phyloP scores from a whole-genome alignment of 164 flowering plant genomes.

The Annona squamosa region DNA sequence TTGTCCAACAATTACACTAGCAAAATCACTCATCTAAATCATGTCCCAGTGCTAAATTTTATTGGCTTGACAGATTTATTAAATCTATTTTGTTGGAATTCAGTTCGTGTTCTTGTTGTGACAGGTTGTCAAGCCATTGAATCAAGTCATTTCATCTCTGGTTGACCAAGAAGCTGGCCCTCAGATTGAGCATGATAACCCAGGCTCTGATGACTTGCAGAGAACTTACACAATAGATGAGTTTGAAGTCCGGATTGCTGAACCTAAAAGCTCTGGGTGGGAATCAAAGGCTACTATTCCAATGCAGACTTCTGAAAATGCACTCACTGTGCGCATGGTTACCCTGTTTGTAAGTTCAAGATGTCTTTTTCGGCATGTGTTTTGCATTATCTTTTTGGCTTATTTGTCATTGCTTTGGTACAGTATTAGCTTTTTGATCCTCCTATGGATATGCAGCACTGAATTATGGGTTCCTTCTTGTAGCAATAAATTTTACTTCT shows the following conservation, averaged over 20 bases:
- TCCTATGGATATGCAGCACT: not conserved
- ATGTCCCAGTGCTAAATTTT: not conserved
- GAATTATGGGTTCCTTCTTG: not conserved
- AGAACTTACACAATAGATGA: constrained; percentile 73
- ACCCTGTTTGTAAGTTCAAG: constrained; percentile 60
- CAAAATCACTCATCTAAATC: not conserved
- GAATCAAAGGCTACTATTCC: constrained; percentile 82
- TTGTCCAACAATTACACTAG: not conserved
- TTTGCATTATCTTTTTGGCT: not conserved
- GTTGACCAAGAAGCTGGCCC: constrained; percentile 85
- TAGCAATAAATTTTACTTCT: not conserved
- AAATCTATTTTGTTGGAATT: not conserved
- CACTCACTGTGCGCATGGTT: constrained; percentile 88
- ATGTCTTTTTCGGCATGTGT: not conserved
- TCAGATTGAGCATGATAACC: constrained; percentile 63
- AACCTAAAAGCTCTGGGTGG: constrained; percentile 97
- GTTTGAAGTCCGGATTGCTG: constrained; percentile 83
- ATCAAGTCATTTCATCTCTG: constrained; percentile 81
- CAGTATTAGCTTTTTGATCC: not conserved
- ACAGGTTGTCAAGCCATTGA: constrained; percentile 80
- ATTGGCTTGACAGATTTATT: not conserved
- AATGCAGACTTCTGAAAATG: constrained; percentile 92
- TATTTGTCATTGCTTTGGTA: not conserved
- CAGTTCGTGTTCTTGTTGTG: constrained; percentile 5
- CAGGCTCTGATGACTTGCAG: constrained; percentile 58